Conservation (phyloP, 1,284 basidiomycete genomes). For the Lentinula novae-zelandiae region DNA sequence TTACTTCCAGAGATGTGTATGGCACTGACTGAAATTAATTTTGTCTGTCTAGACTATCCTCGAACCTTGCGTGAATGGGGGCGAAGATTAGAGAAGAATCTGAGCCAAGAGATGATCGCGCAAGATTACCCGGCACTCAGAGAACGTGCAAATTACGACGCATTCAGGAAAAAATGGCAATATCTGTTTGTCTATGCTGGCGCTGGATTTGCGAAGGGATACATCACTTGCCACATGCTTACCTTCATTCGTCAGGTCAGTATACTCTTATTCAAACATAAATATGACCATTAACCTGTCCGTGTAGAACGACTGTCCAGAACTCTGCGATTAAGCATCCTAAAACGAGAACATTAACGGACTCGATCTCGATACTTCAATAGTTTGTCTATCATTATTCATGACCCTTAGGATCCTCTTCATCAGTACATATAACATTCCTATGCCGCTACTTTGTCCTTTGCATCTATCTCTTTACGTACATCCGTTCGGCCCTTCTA, state of each 20-base stretch:
- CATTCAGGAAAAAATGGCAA: slow-evolving; percentile 74
- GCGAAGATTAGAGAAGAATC: slow-evolving; percentile 62
- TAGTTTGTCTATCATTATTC: slow-evolving; percentile 7
- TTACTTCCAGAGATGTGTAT: background rate
- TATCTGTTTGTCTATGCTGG: slow-evolving; percentile 77
- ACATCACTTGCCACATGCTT: slow-evolving; percentile 76
- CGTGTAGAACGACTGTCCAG: slow-evolving; percentile 38
- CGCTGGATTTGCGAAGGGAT: slow-evolving; percentile 70
- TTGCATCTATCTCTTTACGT: background rate
- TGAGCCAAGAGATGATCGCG: slow-evolving; percentile 52
- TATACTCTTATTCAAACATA: slow-evolving; percentile 11
- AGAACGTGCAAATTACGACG: slow-evolving; percentile 50
- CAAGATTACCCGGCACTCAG: slow-evolving; percentile 54
- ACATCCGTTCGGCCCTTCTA: background rate
- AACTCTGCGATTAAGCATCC: slow-evolving; percentile 35
- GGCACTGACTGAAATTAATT: background rate
- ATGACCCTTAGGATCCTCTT: background rate
- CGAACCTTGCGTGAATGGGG: slow-evolving; percentile 90
- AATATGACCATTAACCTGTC: background rate
- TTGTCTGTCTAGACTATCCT: slow-evolving; percentile 62
- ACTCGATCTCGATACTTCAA: background rate
- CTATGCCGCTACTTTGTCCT: background rate
- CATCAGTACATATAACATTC: background rate
- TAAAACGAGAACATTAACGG: background rate
- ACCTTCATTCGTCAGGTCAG: slow-evolving; percentile 58